Evolutionary conservation across 225 moss, liverwort and hornwort species (phyloP).

Genomic region (Pseudisothecium myosuroides): DNA sequence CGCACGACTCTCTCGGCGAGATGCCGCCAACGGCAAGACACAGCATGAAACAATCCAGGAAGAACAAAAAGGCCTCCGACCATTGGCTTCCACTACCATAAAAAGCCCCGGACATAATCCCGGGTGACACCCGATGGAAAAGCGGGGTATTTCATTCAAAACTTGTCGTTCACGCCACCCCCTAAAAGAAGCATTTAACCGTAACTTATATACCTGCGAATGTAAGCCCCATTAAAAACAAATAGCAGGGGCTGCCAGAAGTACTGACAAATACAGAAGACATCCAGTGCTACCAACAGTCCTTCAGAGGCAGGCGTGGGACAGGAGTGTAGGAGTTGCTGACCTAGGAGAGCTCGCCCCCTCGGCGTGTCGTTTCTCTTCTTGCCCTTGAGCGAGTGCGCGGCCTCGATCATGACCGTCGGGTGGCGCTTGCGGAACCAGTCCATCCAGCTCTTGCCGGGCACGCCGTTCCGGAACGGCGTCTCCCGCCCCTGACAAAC

Average conservation of each 20-base stretch:
- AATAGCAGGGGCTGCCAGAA: constrained; percentile 14
- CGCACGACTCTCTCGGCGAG: not conserved
- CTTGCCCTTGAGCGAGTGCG: constrained; percentile 51
- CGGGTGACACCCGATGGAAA: not conserved
- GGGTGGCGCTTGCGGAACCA: constrained; percentile 61
- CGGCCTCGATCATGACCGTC: constrained; percentile 49
- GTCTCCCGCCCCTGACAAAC: constrained; percentile 54
- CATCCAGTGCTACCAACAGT: not conserved
- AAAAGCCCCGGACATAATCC: not conserved
- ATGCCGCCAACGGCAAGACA: not conserved
- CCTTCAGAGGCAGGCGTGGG: not conserved
- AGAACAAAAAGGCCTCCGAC: not conserved
- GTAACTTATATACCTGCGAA: constrained; percentile 13
- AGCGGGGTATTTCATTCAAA: not conserved
- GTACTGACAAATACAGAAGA: constrained; percentile 31
- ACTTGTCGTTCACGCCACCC: not conserved
- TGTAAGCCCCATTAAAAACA: constrained; percentile 24
- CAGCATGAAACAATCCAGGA: not conserved
- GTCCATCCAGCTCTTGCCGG: constrained; percentile 64
- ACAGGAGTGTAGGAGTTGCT: not conserved
- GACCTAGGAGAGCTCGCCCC: constrained; percentile 21
- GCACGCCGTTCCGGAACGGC: constrained; percentile 51
- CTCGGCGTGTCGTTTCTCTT: constrained; percentile 36
- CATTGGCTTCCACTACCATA: not conserved
- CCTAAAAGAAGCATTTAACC: not conserved